Base-by-base conservation (phyloP, 805 yeast genomes). In the Pichia nakasei region DNA sequence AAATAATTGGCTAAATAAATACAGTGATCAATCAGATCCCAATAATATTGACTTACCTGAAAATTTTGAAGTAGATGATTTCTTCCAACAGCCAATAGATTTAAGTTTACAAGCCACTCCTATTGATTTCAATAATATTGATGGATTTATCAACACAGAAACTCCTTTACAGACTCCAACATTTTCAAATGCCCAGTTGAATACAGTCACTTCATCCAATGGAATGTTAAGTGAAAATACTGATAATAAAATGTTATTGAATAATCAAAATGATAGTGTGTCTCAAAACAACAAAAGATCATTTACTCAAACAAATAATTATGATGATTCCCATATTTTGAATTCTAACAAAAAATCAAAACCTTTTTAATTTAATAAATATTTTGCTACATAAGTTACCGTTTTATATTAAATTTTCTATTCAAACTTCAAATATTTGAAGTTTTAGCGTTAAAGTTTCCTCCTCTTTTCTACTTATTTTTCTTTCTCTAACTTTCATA, bases 1-100 rank as follows among this genome's bases (percentile, higher is more conserved):
- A 2, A 76, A 73, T 54, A 80, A 76, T 47, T 75, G 79, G 79
- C 67, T 75, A 38, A 72, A 32, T 19, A 50, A 42, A 37, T 38
- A 37, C 42, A 37, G 27, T 35, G 59, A 54, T 22, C 52, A 51
- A 3, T 12, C 43, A 11, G 50, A 44, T 21, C 29, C 31, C 41
- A 32, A 32, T 32, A 20, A n/a, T 9, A 18, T 43, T 22, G 35
- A 57, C 19, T 17, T 35, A 9, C 29, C 38, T 34, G 68, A 63
- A 35, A 68, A 62, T 17, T 57, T 67, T 45, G 52, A 55, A 35
- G 64, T 62, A 40, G 65, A 65, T 22, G 63, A 62, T 27, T 61
- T 60, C 20, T 48, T 64, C 15, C 52, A 49, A 15, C 50, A 49
- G 21, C 48, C 52, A 7, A 34, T 47, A 20, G 57, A 55, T 21